Evolutionary conservation across 2,329 filamentous ascomycete genomes (phyloP), one percentile per base, ranked within the genome.

Genomic region (Fusarium proliferatum): DNA sequence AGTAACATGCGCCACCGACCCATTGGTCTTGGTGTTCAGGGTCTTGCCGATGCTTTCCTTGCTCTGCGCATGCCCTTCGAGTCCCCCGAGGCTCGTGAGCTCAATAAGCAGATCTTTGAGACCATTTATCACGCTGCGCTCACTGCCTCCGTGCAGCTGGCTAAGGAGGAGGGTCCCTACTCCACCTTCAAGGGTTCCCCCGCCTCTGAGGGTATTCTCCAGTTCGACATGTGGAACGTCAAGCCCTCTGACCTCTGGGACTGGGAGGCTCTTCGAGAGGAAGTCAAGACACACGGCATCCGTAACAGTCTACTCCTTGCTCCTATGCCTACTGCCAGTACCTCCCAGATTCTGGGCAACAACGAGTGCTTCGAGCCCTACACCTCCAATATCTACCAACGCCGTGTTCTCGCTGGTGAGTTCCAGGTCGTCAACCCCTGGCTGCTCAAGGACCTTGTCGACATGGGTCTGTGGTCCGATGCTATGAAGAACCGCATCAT

Each of bases 401-500:
- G 96, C 74, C 96, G 96, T 88, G 96, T 99, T 64, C 88, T 99
- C 78, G 96, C 96, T 77, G 96, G 96, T 79, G 96, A 99, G 84
- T 99, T 99, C 91, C 96, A 99, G 86, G 94, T 99, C 61, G 96
- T 99, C 83, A 99, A 99, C 88, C 96, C 96, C 59, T 99, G 96
- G 96, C 86, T 99, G 72, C 91, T 99, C 70, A 98, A 97, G 88
- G 96, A 99, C 80, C 91, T 99, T 36, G 96, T 99, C 77, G 96
- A 99, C 81, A 94, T 98, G 87, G 96, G 96, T 70, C 89, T 99
- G 49, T 99, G 96, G 96, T 98, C 96, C 53, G 96, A 99, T 85
- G 94, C 95, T 86, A 99, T 99, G 96, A 99, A 99, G 92, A 99
- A 99, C 88, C 95, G 96, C 79, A 99, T 99, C 88, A 99, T 99